phyloP scores from a whole-genome alignment of 306 rosid species.

The cucumber (Cucumis sativus) region Cucumber_9930_V3 NC_026657.2:30992001-30992500 shows the following conservation, averaged over 20 bases:
- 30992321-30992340: not conserved
- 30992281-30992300: not conserved
- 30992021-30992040: not conserved
- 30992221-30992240: slow-evolving; percentile 3
- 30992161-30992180: not conserved
- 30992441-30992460: not conserved
- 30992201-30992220: not conserved
- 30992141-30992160: not conserved
- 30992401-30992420: not conserved
- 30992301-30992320: not conserved
- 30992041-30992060: not conserved
- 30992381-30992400: not conserved
- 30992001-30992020: not conserved
- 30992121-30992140: not conserved
- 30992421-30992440: not conserved
- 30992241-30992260: not conserved
- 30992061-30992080: not conserved
- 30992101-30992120: too few relatives aligned
- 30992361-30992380: not conserved
- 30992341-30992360: not conserved
- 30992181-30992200: slow-evolving; percentile 9
- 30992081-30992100: not conserved
- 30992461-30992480: not conserved
- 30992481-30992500: not conserved
- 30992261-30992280: slow-evolving; percentile 3